Percentiles rank a stretch among this genome's conserved stretches.
Evolutionary conservation across 208 protist genomes (phyloP).

Genomic region (Endotrypanum monterogeii): DNA sequence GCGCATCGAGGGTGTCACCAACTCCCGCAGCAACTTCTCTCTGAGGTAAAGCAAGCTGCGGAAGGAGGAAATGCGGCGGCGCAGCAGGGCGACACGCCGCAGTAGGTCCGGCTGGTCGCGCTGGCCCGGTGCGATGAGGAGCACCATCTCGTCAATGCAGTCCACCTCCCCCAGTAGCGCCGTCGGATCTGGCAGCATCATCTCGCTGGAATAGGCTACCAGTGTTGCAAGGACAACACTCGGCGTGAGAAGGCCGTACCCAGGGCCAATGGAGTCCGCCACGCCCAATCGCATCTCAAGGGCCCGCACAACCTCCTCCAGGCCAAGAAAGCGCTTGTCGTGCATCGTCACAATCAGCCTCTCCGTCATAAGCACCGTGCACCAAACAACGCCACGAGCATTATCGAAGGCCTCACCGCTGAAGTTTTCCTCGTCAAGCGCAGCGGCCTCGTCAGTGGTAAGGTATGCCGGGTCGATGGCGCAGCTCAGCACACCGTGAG

Average conservation of each 20-base stretch:
- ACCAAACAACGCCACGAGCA: slow-evolving; percentile 43
- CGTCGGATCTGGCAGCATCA: slow-evolving; percentile 70
- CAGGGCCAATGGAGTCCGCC: slow-evolving; percentile 6
- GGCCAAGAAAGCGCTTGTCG: slow-evolving; percentile 50
- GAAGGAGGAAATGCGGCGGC: slow-evolving; percentile 69
- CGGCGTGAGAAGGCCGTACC: slow-evolving; percentile 16
- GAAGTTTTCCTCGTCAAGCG: slow-evolving; percentile 21
- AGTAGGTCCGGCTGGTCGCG: slow-evolving; percentile 86
- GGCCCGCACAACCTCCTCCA: slow-evolving; percentile 53
- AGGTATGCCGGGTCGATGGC: slow-evolving; percentile 30
- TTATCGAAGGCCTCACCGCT: slow-evolving; percentile 38
- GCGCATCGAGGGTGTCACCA: slow-evolving; percentile 73
- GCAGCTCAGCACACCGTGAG: slow-evolving; percentile 63
- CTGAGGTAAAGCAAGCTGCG: slow-evolving; percentile 70
- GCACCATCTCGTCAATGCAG: slow-evolving; percentile 87
- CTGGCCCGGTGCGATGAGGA: slow-evolving; percentile 77
- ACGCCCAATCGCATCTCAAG: slow-evolving; percentile 33
- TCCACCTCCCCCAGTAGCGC: slow-evolving; percentile 79
- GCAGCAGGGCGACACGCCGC: slow-evolving; percentile 74
- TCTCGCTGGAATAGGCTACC: slow-evolving; percentile 66
- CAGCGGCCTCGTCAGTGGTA: slow-evolving; percentile 8
- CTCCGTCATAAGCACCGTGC: slow-evolving; percentile 63
- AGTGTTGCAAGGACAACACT: slow-evolving; percentile 55
- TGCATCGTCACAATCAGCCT: slow-evolving; percentile 67
- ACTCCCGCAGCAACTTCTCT: slow-evolving; percentile 72